Conservation (phyloP, 2,329 filamentous ascomycete genomes). For the Ceratocystis colombiana region DNA sequence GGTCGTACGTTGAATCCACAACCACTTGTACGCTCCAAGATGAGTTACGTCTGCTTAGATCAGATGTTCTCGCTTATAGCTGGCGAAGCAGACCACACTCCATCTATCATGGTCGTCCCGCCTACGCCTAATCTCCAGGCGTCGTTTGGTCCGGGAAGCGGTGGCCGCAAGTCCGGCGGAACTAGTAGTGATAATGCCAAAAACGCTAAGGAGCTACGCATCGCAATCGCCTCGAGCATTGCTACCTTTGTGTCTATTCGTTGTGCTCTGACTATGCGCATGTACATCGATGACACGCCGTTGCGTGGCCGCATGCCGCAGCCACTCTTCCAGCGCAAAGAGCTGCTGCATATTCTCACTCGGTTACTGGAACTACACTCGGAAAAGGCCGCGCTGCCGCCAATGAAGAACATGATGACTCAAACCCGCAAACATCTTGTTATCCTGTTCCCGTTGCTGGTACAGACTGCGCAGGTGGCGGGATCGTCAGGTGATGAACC, state of each 20-base stretch:
- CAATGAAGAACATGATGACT: slow-evolving; percentile 42
- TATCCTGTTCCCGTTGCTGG: slow-evolving; percentile 67
- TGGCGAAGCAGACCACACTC: slow-evolving; percentile 36
- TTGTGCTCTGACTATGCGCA: slow-evolving; percentile 66
- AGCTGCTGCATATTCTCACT: slow-evolving; percentile 61
- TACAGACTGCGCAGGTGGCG: slow-evolving; percentile 51
- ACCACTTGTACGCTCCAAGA: slow-evolving; percentile 55
- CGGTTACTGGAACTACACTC: slow-evolving; percentile 57
- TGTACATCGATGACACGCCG: slow-evolving; percentile 85
- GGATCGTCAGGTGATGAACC: slow-evolving; percentile 49
- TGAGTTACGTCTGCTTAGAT: slow-evolving; percentile 71
- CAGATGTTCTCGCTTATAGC: slow-evolving; percentile 64
- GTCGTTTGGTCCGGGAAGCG: neutral
- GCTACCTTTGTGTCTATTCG: slow-evolving; percentile 76
- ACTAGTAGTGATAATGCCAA: slow-evolving; percentile 26
- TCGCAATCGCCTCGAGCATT: slow-evolving; percentile 61
- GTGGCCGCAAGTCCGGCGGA: slow-evolving; percentile 26
- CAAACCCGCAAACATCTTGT: slow-evolving; percentile 64
- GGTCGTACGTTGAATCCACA: slow-evolving; percentile 62
- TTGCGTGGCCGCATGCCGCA: slow-evolving; percentile 82
- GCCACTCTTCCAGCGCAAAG: slow-evolving; percentile 67
- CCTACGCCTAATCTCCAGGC: slow-evolving; percentile 37
- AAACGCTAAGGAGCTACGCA: slow-evolving; percentile 33
- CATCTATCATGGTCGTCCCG: slow-evolving; percentile 36
- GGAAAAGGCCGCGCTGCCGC: slow-evolving; percentile 59